phyloP scores from a whole-genome alignment of 2,329 filamentous ascomycete genomes.

The Trichoderma arundinaceum region DNA sequence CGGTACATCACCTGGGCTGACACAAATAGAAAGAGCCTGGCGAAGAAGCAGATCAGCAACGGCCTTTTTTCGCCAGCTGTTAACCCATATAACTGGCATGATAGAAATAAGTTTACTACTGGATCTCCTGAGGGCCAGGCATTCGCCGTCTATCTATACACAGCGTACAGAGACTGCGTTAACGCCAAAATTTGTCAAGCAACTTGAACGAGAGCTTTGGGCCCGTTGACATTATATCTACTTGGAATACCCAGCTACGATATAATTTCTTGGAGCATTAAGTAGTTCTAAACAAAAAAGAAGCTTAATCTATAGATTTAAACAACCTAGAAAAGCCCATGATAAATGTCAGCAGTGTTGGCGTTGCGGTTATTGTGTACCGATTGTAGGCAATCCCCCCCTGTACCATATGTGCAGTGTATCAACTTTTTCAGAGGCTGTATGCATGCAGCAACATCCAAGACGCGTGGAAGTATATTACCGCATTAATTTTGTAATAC shows the following conservation, averaged over 20 bases:
- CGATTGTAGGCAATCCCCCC: too few species aligned
- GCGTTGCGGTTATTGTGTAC: too few species aligned
- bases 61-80: slow-evolving; percentile 30
- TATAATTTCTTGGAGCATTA: background rate
- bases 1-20: slow-evolving; percentile 32
- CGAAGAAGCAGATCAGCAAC: slow-evolving; percentile 14
- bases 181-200: slow-evolving; percentile 12
- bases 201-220: background rate
- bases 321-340: background rate
- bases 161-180: slow-evolving; percentile 32
- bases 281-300: background rate
- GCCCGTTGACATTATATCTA: background rate
- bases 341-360: too few species aligned
- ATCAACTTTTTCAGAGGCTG: too few species aligned
- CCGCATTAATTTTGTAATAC: too few species aligned
- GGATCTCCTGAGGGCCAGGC: slow-evolving; percentile 33
- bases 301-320: background rate
- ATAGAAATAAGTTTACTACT: slow-evolving; percentile 23
- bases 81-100: slow-evolving; percentile 31
- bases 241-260: background rate
- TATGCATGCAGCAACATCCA: too few species aligned
- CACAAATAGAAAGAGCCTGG: slow-evolving; percentile 17
- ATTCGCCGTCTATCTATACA: slow-evolving; percentile 31
- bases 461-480: too few species aligned
- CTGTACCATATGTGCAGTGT: too few species aligned